Conservation (phyloP, 352 stramenopile species). For the Hyaloperonospora arabidopsidis region DNA sequence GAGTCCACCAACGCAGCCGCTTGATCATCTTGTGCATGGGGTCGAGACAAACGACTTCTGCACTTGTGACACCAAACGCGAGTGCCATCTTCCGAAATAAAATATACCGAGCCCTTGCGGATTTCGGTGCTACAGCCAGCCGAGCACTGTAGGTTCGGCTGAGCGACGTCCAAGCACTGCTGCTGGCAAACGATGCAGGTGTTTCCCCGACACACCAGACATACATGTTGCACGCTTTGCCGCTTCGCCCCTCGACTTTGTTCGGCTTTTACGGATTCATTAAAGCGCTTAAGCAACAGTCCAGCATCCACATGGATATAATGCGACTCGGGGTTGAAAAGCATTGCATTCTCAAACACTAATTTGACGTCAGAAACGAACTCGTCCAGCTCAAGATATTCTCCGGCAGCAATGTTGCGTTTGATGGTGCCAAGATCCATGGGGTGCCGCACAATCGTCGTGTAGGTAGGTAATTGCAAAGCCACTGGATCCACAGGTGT, state of each 20-base stretch:
- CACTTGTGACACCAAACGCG: conserved; percentile 79
- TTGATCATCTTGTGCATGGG: conserved; percentile 9
- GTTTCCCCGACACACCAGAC: conserved; percentile 53
- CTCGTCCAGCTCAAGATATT: conserved; percentile 81
- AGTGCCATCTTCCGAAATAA: conserved; percentile 61
- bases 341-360: conserved; percentile 87
- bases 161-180: conserved; percentile 52
- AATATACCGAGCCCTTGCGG: conserved; percentile 71
- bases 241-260: conserved; percentile 40
- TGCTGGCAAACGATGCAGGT: conserved; percentile 70
- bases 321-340: conserved; percentile 73
- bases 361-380: conserved; percentile 75
- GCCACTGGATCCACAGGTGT: conserved; percentile 61
- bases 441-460: conserved; percentile 56
- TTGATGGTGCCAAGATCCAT: conserved; percentile 91
- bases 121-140: conserved; percentile 68
- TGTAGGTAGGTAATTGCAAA: conserved; percentile 66
- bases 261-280: conserved; percentile 42
- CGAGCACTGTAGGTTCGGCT: conserved; percentile 67
- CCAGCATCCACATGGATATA: conserved; percentile 70
- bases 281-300: conserved; percentile 57
- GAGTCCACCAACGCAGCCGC: conserved; percentile 17
- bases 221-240: conserved; percentile 41
- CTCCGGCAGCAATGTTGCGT: conserved; percentile 60
- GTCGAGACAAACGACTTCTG: conserved; percentile 29